Percentiles rank a stretch among this genome's conserved stretches.
Conservation (phyloP, 1,284 basidiomycete species). For the Pyrrhoderma noxium region DNA sequence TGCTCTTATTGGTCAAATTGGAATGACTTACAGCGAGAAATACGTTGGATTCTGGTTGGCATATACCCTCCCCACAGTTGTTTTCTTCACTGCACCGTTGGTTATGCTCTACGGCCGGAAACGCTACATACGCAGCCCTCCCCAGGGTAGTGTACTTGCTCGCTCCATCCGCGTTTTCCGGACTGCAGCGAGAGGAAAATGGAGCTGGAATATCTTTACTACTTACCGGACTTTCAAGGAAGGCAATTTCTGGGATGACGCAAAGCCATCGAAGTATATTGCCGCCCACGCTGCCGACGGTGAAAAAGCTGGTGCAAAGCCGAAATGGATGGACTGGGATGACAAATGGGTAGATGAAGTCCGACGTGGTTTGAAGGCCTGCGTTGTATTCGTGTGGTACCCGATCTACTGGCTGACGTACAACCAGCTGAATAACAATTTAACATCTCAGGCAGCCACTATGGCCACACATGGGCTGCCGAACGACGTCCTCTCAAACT, state of each 20-base stretch:
- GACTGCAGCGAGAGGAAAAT: constrained; percentile 46
- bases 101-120: constrained; percentile 64
- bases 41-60: constrained; percentile 70
- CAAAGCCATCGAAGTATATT: constrained; percentile 54
- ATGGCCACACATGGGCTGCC: constrained; percentile 71
- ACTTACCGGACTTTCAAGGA: constrained; percentile 44
- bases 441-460: constrained; percentile 69
- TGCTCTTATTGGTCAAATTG: constrained; percentile 61
- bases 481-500: constrained; percentile 76
- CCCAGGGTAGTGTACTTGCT: constrained; percentile 70
- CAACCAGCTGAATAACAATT: constrained; percentile 72
- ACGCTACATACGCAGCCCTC: constrained; percentile 61
- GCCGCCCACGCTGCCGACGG: constrained; percentile 19
- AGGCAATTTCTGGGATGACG: constrained; percentile 72
- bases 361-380: constrained; percentile 76
- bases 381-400: constrained; percentile 74
- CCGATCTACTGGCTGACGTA: constrained; percentile 73
- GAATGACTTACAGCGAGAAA: constrained; percentile 71
- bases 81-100: constrained; percentile 66
- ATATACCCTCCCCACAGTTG: constrained; percentile 57
- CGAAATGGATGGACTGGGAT: constrained; percentile 68
- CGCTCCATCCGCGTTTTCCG: constrained; percentile 44
- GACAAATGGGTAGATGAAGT: constrained; percentile 83
- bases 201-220: constrained; percentile 49
- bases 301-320: constrained; percentile 40